Conservation (phyloP, 2,329 filamentous ascomycete genomes). For the Decorospora gaudefroyi region DNA sequence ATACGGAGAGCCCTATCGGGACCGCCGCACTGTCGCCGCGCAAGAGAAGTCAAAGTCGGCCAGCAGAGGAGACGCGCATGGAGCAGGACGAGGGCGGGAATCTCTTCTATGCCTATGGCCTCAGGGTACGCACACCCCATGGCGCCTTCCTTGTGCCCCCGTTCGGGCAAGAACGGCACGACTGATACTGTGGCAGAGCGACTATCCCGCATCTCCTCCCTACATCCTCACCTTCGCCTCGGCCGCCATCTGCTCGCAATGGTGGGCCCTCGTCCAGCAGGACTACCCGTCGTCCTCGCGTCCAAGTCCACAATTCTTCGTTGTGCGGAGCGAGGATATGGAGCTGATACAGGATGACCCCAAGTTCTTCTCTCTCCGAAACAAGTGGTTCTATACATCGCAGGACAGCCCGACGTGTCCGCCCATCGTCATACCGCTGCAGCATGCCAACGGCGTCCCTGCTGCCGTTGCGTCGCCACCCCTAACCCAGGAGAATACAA, state of each 20-base stretch:
- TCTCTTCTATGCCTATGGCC: constrained; percentile 45
- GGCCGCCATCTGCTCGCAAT: constrained; percentile 36
- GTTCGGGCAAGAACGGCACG: neutral
- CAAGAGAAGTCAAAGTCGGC: constrained; percentile 17
- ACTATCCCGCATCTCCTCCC: constrained; percentile 39
- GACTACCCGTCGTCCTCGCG: constrained; percentile 40
- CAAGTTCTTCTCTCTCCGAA: constrained; percentile 35
- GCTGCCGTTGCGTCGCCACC: constrained; percentile 14
- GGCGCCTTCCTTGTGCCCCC: neutral
- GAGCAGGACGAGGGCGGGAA: constrained; percentile 20
- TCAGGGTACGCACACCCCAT: constrained; percentile 31
- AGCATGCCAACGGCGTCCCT: constrained; percentile 34
- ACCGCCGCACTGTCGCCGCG: constrained; percentile 22
- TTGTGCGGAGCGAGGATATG: constrained; percentile 43
- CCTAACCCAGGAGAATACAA: constrained; percentile 10
- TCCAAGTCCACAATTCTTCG: constrained; percentile 42
- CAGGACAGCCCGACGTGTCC: constrained; percentile 29
- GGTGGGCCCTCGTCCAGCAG: constrained; percentile 42
- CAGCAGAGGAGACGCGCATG: constrained; percentile 7
- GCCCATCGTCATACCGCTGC: constrained; percentile 37
- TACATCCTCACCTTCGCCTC: constrained; percentile 45
- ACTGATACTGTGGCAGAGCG: constrained; percentile 32
- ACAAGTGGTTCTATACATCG: constrained; percentile 44
- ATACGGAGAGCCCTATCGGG: constrained; percentile 23
- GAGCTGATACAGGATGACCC: constrained; percentile 42